Evolutionary conservation across 441 rosid species (phyloP).

Genomic region (Gossypium aridum): DNA sequence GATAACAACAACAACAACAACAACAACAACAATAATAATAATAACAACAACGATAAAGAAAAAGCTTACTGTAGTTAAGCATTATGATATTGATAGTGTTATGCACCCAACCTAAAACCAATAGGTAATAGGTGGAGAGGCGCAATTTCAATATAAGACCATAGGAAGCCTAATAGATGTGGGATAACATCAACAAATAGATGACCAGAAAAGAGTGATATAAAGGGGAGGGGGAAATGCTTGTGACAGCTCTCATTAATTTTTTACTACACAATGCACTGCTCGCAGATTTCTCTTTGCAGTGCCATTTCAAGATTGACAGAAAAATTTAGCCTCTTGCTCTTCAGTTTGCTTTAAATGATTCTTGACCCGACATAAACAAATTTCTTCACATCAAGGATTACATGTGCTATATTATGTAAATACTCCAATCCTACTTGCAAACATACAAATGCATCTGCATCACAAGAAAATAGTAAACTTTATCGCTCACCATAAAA

Average conservation of each 20-base stretch:
- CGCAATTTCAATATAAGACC: neutral
- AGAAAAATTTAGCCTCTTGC: neutral
- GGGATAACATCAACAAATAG: neutral
- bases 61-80: neutral
- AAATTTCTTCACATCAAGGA: neutral
- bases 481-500: slow-evolving; percentile 58
- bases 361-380: neutral
- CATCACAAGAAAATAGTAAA: neutral
- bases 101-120: neutral
- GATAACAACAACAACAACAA: neutral
- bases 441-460: neutral
- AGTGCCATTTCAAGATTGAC: neutral
- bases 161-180: neutral
- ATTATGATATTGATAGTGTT: neutral
- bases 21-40: neutral
- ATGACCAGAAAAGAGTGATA: neutral
- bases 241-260: neutral
- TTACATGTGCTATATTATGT: neutral
- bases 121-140: neutral
- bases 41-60: neutral
- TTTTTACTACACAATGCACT: neutral
- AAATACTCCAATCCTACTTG: neutral
- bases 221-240: neutral
- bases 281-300: neutral
- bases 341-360: neutral